Base-by-base conservation (phyloP, 192 early-diverging fungal genomes). In the Coemansia sp. region DNA sequence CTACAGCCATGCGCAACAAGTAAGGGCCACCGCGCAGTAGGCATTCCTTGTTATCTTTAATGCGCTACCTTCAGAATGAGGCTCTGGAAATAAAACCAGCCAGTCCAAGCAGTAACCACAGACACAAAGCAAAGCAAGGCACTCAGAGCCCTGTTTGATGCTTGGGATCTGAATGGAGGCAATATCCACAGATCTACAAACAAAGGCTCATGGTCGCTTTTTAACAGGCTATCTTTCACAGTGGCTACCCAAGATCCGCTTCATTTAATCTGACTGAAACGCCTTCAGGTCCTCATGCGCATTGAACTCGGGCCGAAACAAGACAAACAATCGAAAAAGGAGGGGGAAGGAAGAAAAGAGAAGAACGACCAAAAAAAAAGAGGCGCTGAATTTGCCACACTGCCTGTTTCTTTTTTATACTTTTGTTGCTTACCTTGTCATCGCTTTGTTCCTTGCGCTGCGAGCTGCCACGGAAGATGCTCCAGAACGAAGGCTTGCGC, bases 401-500 rank as follows among this genome's bases (percentile, higher is more conserved):
- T 51, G 48, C 9, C 25, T 51, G 20, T 51, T 51, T 21, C n/a
- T n/a, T n/a, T n/a, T n/a, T n/a, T n/a, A n/a, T 51, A 1, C 0
- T 21, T 51, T 51, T 13, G n/a, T 2, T 64, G 69, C 72, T 69
- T 81, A 75, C 79, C 79, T 81, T 75, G 55, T 81, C 79, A 15
- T 75, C 79, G 34, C 31, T 46, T 37, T 60, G 51, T 16, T 81
- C 79, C 39, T 75, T 81, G 66, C 73, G 72, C 66, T 63, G 61
- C 56, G 69, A 64, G 16, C 72, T 67, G 52, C 73, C 73, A 10
- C 79, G 53, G 58, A 81, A 81, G 16, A 81, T 81, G 63, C 73
- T 75, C 79, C 79, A 81, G 49, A 81, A 81, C 63, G 79, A 81
- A 49, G 79, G 79, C 63, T 81, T 81, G 72, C 79, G 79, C 79